Base-by-base conservation (phyloP, 169 alveolate genomes). In the Perkinsus marinus region DNA sequence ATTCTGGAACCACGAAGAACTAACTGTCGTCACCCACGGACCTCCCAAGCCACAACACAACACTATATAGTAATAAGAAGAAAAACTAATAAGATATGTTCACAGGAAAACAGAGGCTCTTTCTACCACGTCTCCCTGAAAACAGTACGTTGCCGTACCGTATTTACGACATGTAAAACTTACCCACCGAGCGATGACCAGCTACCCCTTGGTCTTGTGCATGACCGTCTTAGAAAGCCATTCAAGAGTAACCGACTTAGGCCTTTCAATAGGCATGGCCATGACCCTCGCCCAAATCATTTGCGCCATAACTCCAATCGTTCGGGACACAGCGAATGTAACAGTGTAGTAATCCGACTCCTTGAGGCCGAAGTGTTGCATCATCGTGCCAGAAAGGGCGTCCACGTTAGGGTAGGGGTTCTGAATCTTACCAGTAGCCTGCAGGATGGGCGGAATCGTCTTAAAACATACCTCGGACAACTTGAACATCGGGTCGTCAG, bases 321-420 rank as follows among this genome's bases (percentile, higher is more conserved):
- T 94, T 90, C 99, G 95, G 30, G 99, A 96, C 19, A 98, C 97
- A 30, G 99, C 99, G 93, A 98, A 98, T 39, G 97, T 94, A 16
- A 97, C 99, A 26, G 99, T 98, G 95, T 96, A 98, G 93, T 93
- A 97, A 89, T 97, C 97, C 68, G 97, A 96, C 92, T 97, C 97
- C 5, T 90, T 95, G 30, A 98, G 57, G 5, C 98, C 99, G 93
- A 94, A 97, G 92, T 96, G 97, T 92, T 96, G 94, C 90, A 98
- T 94, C 43, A 98, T 94, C 37, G 97, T 96, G 39, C 99, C 99
- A 43, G 98, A 96, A 92, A 96, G 98, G 92, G 98, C 98, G 95
- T 98, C 99, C 43, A 98, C 99, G 94, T 98, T 98, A 39, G 99
- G 99, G 94, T 96, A 97, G 26, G 99, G 99, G 94, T 97, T 98